phyloP scores from a whole-genome alignment of 768 basidiomycete species.

The Leccinum ochraceum region DNA sequence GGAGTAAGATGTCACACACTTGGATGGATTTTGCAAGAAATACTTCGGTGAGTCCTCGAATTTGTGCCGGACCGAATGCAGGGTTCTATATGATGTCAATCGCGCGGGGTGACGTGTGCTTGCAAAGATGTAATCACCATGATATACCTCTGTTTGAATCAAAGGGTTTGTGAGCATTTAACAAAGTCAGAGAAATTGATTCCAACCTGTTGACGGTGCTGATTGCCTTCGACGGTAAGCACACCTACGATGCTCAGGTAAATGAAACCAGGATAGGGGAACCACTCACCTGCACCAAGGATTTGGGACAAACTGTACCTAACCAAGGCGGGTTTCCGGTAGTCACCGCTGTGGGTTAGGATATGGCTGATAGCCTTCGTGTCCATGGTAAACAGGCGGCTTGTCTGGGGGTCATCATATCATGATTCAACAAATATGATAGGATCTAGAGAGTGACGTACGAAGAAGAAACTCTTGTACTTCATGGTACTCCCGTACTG shows the following conservation, averaged over 20 bases:
- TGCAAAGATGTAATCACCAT: slow-evolving; percentile 22
- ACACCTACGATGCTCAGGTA: slow-evolving; percentile 1
- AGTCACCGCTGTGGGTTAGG: slow-evolving; percentile 4
- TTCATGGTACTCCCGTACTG: slow-evolving; percentile 13
- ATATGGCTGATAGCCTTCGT: slow-evolving; percentile 7
- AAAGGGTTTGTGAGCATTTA: neutral
- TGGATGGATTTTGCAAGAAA: slow-evolving; percentile 56
- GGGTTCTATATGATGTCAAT: slow-evolving; percentile 47
- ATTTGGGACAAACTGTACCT: slow-evolving; percentile 2
- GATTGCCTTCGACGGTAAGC: slow-evolving; percentile 15
- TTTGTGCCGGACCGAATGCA: slow-evolving; percentile 60
- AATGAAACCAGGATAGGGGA: neutral
- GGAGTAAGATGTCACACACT: slow-evolving; percentile 30
- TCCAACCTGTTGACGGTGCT: slow-evolving; percentile 39
- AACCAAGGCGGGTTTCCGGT: slow-evolving; percentile 1
- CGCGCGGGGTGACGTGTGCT: neutral
- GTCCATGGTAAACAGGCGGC: slow-evolving; percentile 4
- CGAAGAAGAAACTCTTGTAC: slow-evolving; percentile 15
- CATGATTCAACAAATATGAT: neutral
- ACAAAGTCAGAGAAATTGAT: neutral
- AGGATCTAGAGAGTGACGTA: neutral
- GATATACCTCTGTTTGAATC: slow-evolving; percentile 16
- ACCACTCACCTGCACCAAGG: neutral
- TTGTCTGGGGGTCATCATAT: neutral
- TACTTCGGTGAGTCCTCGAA: slow-evolving; percentile 55